Conservation (phyloP, 2,329 filamentous ascomycete genomes). For the Raffaelea albimanens region DNA sequence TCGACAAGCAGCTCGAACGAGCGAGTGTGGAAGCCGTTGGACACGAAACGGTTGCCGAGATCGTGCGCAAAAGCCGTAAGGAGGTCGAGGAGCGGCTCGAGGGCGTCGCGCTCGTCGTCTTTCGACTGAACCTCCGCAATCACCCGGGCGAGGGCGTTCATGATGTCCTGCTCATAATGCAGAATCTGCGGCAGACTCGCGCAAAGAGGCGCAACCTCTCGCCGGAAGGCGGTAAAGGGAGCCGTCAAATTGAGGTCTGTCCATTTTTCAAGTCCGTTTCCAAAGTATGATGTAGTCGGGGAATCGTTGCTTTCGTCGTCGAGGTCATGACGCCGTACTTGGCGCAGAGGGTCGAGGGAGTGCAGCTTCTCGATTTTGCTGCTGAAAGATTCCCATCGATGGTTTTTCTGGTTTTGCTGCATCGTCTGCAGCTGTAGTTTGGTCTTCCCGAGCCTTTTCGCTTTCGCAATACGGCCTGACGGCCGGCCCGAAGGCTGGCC, state of each 20-base stretch:
- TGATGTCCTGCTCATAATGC: constrained; percentile 79
- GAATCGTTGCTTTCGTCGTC: constrained; percentile 61
- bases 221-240: constrained; percentile 67
- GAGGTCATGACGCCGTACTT: constrained; percentile 75
- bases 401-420: constrained; percentile 44
- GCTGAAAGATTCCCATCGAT: constrained; percentile 87
- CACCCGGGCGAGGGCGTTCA: constrained; percentile 64
- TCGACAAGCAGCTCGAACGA: constrained; percentile 67
- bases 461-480: too few relatives aligned
- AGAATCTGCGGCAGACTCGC: constrained; percentile 89
- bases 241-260: constrained; percentile 81
- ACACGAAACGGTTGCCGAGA: constrained; percentile 66
- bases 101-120: constrained; percentile 58
- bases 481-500: too few relatives aligned
- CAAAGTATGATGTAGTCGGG: constrained; percentile 77
- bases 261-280: constrained; percentile 78
- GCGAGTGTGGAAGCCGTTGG: constrained; percentile 67
- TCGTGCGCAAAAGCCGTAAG: constrained; percentile 93
- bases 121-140: constrained; percentile 48
- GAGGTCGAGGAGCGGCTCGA: constrained; percentile 83
- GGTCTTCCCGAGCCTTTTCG: too few relatives aligned
- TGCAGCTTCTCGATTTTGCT: constrained; percentile 84
- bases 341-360: constrained; percentile 81
- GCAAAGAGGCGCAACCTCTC: constrained; percentile 65
- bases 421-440: too few relatives aligned